Evolutionary conservation across 2,329 filamentous ascomycete species (phyloP).

Genomic region (Gyromitra esculenta): DNA sequence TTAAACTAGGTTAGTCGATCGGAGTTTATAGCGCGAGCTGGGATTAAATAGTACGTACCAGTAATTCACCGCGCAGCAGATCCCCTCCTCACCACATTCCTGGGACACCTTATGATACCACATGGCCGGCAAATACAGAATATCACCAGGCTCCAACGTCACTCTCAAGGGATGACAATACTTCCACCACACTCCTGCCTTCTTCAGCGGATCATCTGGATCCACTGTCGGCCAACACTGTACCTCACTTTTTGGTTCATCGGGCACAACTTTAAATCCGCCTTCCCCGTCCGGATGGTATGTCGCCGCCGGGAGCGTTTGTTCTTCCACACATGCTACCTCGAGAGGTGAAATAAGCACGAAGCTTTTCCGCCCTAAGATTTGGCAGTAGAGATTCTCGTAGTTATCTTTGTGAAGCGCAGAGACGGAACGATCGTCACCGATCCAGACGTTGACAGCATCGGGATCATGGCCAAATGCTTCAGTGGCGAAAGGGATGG

Average conservation of each 20-base stretch:
- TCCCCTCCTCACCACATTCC: slow-evolving; percentile 72
- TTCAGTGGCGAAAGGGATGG: slow-evolving; percentile 77
- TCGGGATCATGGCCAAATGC: slow-evolving; percentile 74
- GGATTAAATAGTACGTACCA: slow-evolving; percentile 66
- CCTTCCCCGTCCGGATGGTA: slow-evolving; percentile 63
- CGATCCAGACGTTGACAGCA: slow-evolving; percentile 85
- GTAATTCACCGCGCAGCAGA: slow-evolving; percentile 83
- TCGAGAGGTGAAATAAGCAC: slow-evolving; percentile 76
- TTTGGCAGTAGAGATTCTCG: slow-evolving; percentile 83
- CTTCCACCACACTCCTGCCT: slow-evolving; percentile 69
- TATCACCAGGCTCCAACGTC: slow-evolving; percentile 76
- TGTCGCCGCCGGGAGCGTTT: slow-evolving; percentile 66
- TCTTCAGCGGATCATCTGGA: slow-evolving; percentile 68
- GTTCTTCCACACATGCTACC: slow-evolving; percentile 75
- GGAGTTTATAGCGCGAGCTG: neutral
- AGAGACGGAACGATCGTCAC: slow-evolving; percentile 74
- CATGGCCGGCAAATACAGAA: slow-evolving; percentile 82
- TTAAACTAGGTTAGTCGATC: slow-evolving; percentile 18
- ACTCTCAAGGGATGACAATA: slow-evolving; percentile 65
- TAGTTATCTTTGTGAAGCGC: slow-evolving; percentile 84
- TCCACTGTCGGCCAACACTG: slow-evolving; percentile 71
- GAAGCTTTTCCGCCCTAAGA: slow-evolving; percentile 78
- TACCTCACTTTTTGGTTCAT: slow-evolving; percentile 58
- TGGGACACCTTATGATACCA: slow-evolving; percentile 89
- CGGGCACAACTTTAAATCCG: slow-evolving; percentile 54